Conservation (phyloP, 768 basidiomycete genomes). For the Amanita phalloides region DNA sequence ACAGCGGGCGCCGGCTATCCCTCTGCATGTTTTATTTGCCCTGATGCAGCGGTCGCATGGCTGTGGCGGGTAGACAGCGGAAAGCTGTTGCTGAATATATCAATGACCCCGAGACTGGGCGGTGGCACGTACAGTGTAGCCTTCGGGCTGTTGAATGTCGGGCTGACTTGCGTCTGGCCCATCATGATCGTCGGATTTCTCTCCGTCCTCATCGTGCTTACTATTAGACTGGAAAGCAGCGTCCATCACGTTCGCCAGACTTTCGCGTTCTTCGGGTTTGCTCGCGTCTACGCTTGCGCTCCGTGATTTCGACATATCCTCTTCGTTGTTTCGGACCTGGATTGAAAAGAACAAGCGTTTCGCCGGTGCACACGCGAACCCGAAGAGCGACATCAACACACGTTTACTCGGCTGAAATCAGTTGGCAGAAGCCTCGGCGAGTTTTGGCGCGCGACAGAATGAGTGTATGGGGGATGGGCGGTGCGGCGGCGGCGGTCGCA, state of each 20-base stretch:
- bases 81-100: slow-evolving; percentile 6
- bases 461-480: background rate
- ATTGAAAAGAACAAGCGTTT: slow-evolving; percentile 13
- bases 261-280: slow-evolving; percentile 18
- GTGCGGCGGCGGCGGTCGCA: slow-evolving; percentile 1
- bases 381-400: slow-evolving; percentile 13
- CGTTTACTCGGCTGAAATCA: slow-evolving; percentile 12
- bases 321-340: slow-evolving; percentile 5
- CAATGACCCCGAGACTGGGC: background rate
- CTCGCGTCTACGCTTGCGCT: slow-evolving; percentile 26
- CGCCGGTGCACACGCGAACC: slow-evolving; percentile 13
- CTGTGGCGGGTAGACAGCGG: slow-evolving; percentile 23
- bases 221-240: slow-evolving; percentile 18
- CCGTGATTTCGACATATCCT: slow-evolving; percentile 22
- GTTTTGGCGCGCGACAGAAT: background rate
- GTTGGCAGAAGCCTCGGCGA: slow-evolving; percentile 1
- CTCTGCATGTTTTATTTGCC: slow-evolving; percentile 30
- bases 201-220: slow-evolving; percentile 16
- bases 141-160: slow-evolving; percentile 13
- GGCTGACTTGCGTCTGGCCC: slow-evolving; percentile 19
- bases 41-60: slow-evolving; percentile 36
- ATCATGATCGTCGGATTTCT: slow-evolving; percentile 18
- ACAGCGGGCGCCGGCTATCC: slow-evolving; percentile 31
- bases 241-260: slow-evolving; percentile 21
- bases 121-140: slow-evolving; percentile 13